Conservation (phyloP, 352 stramenopile species). For the Phytophthora tentaculata region DNA sequence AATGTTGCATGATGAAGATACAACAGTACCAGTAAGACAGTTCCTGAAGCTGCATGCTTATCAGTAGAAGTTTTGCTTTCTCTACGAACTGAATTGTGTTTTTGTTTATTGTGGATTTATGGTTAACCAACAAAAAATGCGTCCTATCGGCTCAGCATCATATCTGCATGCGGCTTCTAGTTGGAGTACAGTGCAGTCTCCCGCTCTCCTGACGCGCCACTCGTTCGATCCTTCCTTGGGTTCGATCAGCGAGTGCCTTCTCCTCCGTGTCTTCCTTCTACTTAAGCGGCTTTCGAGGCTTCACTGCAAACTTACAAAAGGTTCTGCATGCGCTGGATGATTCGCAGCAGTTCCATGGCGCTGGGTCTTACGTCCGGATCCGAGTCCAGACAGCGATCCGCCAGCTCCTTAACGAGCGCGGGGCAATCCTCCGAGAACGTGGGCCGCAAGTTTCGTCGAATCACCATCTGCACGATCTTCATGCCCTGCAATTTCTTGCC, state of each 20-base stretch:
- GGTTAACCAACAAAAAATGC: slow-evolving; percentile 39
- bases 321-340: slow-evolving; percentile 68
- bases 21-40: no score
- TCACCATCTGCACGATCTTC: slow-evolving; percentile 88
- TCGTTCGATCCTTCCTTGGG: slow-evolving; percentile 31
- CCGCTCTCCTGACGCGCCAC: slow-evolving; percentile 20
- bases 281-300: slow-evolving; percentile 10
- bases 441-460: slow-evolving; percentile 68
- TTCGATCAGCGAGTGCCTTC: slow-evolving; percentile 29
- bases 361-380: slow-evolving; percentile 74
- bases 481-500: slow-evolving; percentile 83
- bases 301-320: slow-evolving; percentile 50
- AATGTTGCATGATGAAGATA: slow-evolving; percentile 1
- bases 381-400: slow-evolving; percentile 66
- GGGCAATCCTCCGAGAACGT: slow-evolving; percentile 65
- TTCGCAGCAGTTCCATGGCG: slow-evolving; percentile 66
- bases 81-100: slow-evolving; percentile 30
- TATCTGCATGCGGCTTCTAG: slow-evolving; percentile 20
- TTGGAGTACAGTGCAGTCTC: slow-evolving; percentile 6
- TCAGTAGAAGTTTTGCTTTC: no score
- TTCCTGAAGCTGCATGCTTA: no score
- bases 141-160: slow-evolving; percentile 18
- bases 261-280: slow-evolving; percentile 22
- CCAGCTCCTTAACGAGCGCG: slow-evolving; percentile 62
- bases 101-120: slow-evolving; percentile 38